These are phyloP conservation scores for Amaranthus hypochondriacus DNA, from an alignment of 148 eudicot species.

Conservation along the genomic window DNA sequence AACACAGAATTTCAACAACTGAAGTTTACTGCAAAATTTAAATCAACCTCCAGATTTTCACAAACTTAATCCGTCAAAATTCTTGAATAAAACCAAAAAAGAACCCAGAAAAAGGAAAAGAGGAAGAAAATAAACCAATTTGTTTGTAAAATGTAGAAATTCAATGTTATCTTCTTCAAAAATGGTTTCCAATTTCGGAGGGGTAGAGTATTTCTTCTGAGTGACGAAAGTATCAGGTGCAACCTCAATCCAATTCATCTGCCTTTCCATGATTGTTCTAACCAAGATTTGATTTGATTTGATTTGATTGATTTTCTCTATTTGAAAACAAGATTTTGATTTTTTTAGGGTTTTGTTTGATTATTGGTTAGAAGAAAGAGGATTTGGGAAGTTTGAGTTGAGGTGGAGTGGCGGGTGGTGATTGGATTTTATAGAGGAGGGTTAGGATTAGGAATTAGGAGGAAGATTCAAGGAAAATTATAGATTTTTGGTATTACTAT, in stretches of 20 bases:
- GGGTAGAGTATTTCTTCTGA: constrained; percentile 16
- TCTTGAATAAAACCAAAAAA: constrained; percentile 16
- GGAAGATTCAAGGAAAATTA: constrained; percentile 4
- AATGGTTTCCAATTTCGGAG: constrained; percentile 32
- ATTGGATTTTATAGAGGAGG: background rate
- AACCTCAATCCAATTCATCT: constrained; percentile 24
- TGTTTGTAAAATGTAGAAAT: constrained; percentile 11
- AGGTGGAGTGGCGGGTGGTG: constrained; percentile 13
- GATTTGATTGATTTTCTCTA: background rate
- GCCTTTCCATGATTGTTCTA: constrained; percentile 1
- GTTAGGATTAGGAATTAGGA: background rate
- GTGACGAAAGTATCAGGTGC: constrained; percentile 19
- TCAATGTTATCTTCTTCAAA: constrained; percentile 26
- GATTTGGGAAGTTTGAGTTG: background rate
- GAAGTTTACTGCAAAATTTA: background rate
- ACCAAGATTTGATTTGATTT: background rate
- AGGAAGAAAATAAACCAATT: constrained; percentile 17
- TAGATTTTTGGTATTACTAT: background rate
- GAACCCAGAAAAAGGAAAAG: constrained; percentile 21
- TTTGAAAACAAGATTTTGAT: background rate
- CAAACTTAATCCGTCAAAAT: background rate
- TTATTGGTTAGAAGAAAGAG: background rate
- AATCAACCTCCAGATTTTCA: background rate
- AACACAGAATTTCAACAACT: no score
- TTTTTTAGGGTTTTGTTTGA: background rate